A percentile compares a stretch with the other conserved stretches of the same genome.
These are phyloP conservation scores for Massariosphaeria phaeospora DNA, from an alignment of 495 filamentous ascomycete species.

Conservation along the genomic window DNA sequence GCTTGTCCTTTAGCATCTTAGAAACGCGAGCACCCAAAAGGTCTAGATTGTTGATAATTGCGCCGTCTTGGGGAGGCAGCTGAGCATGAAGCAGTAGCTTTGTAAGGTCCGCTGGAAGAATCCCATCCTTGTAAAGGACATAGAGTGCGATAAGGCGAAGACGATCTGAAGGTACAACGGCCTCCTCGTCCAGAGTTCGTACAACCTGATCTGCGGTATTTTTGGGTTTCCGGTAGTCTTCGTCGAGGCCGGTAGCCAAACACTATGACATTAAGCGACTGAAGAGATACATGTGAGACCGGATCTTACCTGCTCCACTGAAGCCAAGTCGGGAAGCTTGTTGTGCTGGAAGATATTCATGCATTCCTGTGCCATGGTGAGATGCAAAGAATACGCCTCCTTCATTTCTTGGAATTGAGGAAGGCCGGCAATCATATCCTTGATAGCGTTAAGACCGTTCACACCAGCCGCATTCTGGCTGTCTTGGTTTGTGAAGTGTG, in stretches of 20 bases:
- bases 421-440: constrained; percentile 91
- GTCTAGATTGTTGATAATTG: constrained; percentile 71
- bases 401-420: constrained; percentile 94
- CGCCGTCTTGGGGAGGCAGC: constrained; percentile 65
- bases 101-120: constrained; percentile 77
- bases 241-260: constrained; percentile 86
- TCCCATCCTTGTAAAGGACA: constrained; percentile 79
- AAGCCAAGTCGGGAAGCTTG: constrained; percentile 81
- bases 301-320: constrained; percentile 62
- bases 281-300: too few relatives aligned
- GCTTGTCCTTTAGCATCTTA: constrained; percentile 70
- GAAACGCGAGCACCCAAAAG: constrained; percentile 72
- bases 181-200: constrained; percentile 76
- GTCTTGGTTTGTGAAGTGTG: constrained; percentile 78
- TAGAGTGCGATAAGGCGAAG: constrained; percentile 81
- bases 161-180: constrained; percentile 62
- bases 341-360: constrained; percentile 84
- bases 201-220: constrained; percentile 80
- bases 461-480: constrained; percentile 64
- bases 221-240: constrained; percentile 87
- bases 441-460: constrained; percentile 83
- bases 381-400: constrained; percentile 87
- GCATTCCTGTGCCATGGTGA: constrained; percentile 96
- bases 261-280: constrained; percentile 46
- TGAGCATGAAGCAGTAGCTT: constrained; percentile 80